These are phyloP conservation scores for Aspergillus asperescens DNA, from an alignment of 495 filamentous ascomycete genomes.

Conservation along the genomic window DNA sequence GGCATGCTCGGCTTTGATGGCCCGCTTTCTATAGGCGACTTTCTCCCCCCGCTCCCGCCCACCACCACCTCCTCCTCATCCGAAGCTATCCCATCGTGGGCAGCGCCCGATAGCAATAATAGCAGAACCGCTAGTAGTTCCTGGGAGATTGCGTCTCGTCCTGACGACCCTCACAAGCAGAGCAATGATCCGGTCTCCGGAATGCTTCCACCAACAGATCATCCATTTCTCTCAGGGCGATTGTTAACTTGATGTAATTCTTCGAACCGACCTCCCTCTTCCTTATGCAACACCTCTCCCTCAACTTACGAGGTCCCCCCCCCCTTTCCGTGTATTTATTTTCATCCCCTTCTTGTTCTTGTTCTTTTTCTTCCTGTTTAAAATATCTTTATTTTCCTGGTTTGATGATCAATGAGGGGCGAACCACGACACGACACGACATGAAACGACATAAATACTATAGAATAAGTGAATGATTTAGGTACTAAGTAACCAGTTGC, in stretches of 20 bases:
- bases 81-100: not conserved
- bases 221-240: not conserved
- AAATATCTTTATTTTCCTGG: too few relatives aligned
- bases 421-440: too few relatives aligned
- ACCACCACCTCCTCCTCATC: not conserved
- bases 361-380: not conserved
- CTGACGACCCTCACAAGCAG: not conserved
- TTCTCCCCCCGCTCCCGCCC: constrained; percentile 23
- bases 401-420: too few relatives aligned
- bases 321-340: not conserved
- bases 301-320: too few relatives aligned
- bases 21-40: constrained; percentile 31
- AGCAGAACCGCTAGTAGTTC: not conserved
- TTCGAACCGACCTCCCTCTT: too few relatives aligned
- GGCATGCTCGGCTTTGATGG: constrained; percentile 31
- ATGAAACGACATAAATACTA: too few relatives aligned
- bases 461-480: too few relatives aligned
- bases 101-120: not conserved
- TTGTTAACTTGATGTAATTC: not conserved
- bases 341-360: too few relatives aligned
- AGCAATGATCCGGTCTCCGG: constrained; percentile 1
- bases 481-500: too few relatives aligned
- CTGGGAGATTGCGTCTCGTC: constrained; percentile 8
- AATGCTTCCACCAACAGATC: constrained; percentile 9
- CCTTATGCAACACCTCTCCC: not conserved